A percentile compares a stretch with the other conserved stretches of the same genome.
Evolutionary conservation across 2,329 filamentous ascomycete genomes (phyloP).

Genomic region (Ophiostoma perfectum): DNA sequence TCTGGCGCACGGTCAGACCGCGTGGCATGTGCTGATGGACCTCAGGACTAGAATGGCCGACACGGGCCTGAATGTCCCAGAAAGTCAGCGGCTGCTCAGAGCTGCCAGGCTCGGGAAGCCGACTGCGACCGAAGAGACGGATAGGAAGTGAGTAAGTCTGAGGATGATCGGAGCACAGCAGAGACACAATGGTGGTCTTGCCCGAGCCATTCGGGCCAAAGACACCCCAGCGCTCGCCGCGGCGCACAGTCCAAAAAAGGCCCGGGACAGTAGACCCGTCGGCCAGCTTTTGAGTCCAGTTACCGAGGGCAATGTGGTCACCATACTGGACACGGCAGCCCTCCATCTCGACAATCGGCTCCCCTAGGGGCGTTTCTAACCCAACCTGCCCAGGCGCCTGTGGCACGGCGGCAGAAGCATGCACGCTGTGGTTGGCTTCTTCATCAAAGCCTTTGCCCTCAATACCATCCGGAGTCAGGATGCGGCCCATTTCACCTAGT

Average conservation of each 20-base stretch:
- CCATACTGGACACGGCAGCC: constrained; percentile 79
- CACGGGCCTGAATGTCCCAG: constrained; percentile 83
- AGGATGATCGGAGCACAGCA: constrained; percentile 93
- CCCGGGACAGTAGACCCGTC: constrained; percentile 53
- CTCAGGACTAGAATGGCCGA: constrained; percentile 91
- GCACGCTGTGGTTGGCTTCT: constrained; percentile 5
- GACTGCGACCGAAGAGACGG: constrained; percentile 73
- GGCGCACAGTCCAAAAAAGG: constrained; percentile 74
- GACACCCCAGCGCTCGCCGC: constrained; percentile 83
- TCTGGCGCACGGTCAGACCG: constrained; percentile 63
- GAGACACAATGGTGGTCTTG: constrained; percentile 87
- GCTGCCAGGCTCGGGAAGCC: constrained; percentile 61
- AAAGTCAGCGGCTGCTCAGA: constrained; percentile 65
- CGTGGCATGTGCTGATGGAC: constrained; percentile 90
- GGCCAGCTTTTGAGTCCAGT: constrained; percentile 62
- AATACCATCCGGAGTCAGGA: constrained; percentile 39
- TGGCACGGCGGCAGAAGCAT: background rate
- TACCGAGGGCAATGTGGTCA: constrained; percentile 69
- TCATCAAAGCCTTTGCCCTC: constrained; percentile 36
- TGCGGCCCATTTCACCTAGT: constrained; percentile 47
- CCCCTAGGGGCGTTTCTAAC: constrained; percentile 40
- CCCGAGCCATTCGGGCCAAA: constrained; percentile 93
- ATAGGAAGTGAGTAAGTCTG: constrained; percentile 89
- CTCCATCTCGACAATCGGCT: constrained; percentile 78
- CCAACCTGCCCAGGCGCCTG: constrained; percentile 24